Evolutionary conservation across 2,329 filamentous ascomycete species (phyloP).

Genomic region (Venturia nashicola): DNA sequence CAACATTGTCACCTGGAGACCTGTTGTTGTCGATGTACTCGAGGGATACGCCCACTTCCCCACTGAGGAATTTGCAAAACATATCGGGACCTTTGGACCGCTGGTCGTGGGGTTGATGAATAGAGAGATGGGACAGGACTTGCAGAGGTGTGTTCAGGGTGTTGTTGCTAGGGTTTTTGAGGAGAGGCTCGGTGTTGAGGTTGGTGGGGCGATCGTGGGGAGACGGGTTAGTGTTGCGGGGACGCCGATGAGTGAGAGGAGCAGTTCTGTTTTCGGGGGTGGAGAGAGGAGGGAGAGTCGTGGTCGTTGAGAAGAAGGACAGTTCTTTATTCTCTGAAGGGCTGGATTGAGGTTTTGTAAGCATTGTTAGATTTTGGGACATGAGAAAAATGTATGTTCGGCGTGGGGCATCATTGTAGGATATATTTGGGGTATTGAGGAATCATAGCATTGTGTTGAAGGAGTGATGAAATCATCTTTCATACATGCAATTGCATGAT

Average conservation of each 20-base stretch:
- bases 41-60: slow-evolving; percentile 87
- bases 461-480: no score
- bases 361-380: neutral
- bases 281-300: slow-evolving; percentile 4
- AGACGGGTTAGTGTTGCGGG: neutral
- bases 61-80: slow-evolving; percentile 61
- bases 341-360: neutral
- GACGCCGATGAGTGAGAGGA: slow-evolving; percentile 8
- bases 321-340: neutral
- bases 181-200: slow-evolving; percentile 41
- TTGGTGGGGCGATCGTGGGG: neutral
- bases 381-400: neutral
- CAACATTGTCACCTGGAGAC: slow-evolving; percentile 94
- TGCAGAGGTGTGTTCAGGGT: slow-evolving; percentile 64
- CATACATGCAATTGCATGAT: no score
- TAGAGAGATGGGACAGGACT: slow-evolving; percentile 67
- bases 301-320: neutral
- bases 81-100: slow-evolving; percentile 77
- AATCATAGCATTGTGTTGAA: no score
- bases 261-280: slow-evolving; percentile 3
- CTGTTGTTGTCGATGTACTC: slow-evolving; percentile 91
- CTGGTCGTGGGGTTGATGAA: slow-evolving; percentile 70
- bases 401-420: neutral
- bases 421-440: neutral
- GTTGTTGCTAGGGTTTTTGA: slow-evolving; percentile 77